A percentile compares a stretch with the other conserved stretches of the same genome.
Conservation (phyloP, 2,329 filamentous ascomycete genomes). For the Cucurbitaria berberidis region DNA sequence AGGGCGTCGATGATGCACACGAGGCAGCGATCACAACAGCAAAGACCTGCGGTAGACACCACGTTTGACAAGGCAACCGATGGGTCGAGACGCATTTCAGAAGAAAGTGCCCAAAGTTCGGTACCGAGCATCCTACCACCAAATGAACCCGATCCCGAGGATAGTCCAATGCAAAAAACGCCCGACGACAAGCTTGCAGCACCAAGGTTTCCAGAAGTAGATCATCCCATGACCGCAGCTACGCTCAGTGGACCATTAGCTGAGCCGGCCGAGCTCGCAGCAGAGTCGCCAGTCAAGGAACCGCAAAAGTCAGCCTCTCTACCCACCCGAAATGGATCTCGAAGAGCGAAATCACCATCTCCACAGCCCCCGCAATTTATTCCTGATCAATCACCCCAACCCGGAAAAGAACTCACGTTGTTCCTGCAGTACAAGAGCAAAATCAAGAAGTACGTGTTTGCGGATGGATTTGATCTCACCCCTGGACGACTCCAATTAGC, state of each 20-base stretch:
- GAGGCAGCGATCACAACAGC: conserved; percentile 57
- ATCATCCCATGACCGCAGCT: conserved; percentile 39
- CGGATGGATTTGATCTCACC: conserved; percentile 84
- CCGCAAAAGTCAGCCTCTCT: conserved; percentile 21
- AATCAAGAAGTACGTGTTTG: conserved; percentile 92
- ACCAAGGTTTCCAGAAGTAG: conserved; percentile 44
- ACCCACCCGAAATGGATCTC: conserved; percentile 39
- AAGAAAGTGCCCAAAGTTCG: conserved; percentile 60
- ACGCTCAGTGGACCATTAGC: conserved; percentile 46
- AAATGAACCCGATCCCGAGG: conserved; percentile 33
- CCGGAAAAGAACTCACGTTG: conserved; percentile 86
- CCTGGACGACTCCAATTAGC: conserved; percentile 89
- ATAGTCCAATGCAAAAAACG: conserved; percentile 56
- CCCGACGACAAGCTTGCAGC: conserved; percentile 69
- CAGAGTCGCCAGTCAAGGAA: conserved; percentile 32
- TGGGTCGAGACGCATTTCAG: conserved; percentile 63
- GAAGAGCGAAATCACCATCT: conserved; percentile 46
- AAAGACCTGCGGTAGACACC: conserved; percentile 60
- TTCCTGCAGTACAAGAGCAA: conserved; percentile 97
- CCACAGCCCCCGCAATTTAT: conserved; percentile 53
- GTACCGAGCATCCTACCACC: conserved; percentile 46
- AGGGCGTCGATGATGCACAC: conserved; percentile 62
- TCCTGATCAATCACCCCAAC: conserved; percentile 68
- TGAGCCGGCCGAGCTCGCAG: conserved; percentile 38
- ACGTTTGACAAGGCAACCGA: conserved; percentile 63